Evolutionary conservation across 768 basidiomycete genomes (phyloP).

Genomic region (Russula dissimulans): DNA sequence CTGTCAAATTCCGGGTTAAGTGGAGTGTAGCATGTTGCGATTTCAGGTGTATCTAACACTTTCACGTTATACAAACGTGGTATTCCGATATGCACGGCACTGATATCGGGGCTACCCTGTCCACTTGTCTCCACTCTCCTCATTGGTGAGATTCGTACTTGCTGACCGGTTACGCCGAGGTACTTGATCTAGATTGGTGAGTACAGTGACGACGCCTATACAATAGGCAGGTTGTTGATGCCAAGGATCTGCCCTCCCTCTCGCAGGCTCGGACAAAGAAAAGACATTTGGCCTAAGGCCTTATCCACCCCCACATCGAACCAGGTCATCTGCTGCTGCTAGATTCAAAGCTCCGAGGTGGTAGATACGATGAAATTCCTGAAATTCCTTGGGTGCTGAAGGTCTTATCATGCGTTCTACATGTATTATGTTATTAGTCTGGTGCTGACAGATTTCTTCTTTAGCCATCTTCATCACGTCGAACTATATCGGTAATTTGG

Average conservation of each 20-base stretch:
- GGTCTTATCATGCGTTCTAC: slow-evolving; percentile 3
- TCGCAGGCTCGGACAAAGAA: slow-evolving; percentile 32
- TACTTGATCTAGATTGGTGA: slow-evolving; percentile 35
- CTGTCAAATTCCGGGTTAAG: too few species aligned
- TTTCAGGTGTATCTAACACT: slow-evolving; percentile 37
- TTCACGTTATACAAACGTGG: slow-evolving; percentile 36
- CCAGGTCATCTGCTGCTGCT: slow-evolving; percentile 33
- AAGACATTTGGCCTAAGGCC: slow-evolving; percentile 37
- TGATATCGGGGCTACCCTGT: slow-evolving; percentile 36
- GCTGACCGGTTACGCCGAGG: slow-evolving; percentile 19
- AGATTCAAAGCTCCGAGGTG: slow-evolving; percentile 34
- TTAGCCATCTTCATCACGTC: slow-evolving; percentile 37
- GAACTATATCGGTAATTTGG: slow-evolving; percentile 33
- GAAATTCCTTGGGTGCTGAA: slow-evolving; percentile 31
- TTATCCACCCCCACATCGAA: slow-evolving; percentile 32
- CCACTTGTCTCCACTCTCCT: slow-evolving; percentile 35
- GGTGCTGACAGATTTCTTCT: neutral
- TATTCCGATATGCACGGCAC: slow-evolving; percentile 37
- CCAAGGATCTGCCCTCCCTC: neutral
- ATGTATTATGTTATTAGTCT: neutral
- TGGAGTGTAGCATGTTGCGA: slow-evolving; percentile 17
- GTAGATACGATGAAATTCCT: slow-evolving; percentile 31
- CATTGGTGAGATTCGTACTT: slow-evolving; percentile 26
- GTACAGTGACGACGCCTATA: slow-evolving; percentile 16
- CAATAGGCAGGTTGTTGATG: slow-evolving; percentile 22